A percentile compares a stretch with the other conserved stretches of the same genome.
These are phyloP conservation scores for Talaromyces wortmannii DNA, from an alignment of 495 filamentous ascomycete genomes.

Conservation along the genomic window DNA sequence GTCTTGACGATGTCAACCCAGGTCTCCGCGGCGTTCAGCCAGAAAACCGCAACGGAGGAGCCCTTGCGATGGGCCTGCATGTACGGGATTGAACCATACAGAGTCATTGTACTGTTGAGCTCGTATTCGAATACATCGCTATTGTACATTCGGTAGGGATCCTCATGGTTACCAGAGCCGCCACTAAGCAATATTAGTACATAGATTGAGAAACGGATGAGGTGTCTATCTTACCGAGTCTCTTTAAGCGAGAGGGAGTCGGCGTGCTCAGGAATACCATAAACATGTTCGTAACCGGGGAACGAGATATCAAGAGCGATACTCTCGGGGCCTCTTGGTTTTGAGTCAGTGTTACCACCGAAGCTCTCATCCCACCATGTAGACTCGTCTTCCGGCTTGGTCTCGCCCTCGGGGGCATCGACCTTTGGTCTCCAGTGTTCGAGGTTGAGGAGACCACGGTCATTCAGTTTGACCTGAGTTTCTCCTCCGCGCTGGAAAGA, in stretches of 20 bases:
- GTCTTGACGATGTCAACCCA: constrained; percentile 91
- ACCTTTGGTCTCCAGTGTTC: constrained; percentile 94
- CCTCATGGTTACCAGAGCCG: constrained; percentile 72
- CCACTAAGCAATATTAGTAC: constrained; percentile 41
- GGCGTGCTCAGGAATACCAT: constrained; percentile 90
- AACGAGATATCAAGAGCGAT: constrained; percentile 88
- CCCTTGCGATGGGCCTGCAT: constrained; percentile 95
- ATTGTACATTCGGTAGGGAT: constrained; percentile 97
- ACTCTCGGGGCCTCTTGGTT: constrained; percentile 86
- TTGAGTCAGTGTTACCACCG: constrained; percentile 87
- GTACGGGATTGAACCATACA: constrained; percentile 91
- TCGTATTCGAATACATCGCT: constrained; percentile 97
- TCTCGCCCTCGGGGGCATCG: constrained; percentile 51
- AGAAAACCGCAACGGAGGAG: constrained; percentile 96
- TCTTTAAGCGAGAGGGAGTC: constrained; percentile 80
- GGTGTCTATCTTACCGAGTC: constrained; percentile 50
- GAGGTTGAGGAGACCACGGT: constrained; percentile 78
- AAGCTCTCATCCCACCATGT: constrained; percentile 98
- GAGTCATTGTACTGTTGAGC: constrained; percentile 95
- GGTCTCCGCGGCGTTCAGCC: constrained; percentile 95
- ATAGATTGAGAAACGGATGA: background rate
- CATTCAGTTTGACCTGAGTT: constrained; percentile 83
- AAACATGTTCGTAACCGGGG: constrained; percentile 85
- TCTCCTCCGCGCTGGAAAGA: constrained; percentile 78
- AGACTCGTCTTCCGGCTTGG: constrained; percentile 59